Conservation (phyloP, 2,329 filamentous ascomycete genomes). For the Ophiostoma ulmi region DNA sequence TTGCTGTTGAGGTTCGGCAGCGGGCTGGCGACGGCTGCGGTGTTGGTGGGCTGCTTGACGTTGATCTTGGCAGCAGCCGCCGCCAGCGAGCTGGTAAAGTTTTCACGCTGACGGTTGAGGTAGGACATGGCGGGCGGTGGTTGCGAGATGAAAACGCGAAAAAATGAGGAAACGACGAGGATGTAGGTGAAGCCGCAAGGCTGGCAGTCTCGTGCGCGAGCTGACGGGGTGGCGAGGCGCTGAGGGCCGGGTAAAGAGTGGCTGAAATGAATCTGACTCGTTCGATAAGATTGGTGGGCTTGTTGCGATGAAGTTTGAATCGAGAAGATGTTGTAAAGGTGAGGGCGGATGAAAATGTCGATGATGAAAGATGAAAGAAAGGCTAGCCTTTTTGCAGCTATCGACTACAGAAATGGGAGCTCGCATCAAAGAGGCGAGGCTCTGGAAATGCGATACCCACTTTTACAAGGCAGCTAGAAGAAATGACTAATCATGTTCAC, state of each 20-base stretch:
- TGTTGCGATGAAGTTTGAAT: no score
- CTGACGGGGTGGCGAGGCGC: background rate
- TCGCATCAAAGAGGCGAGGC: slow-evolving; percentile 1
- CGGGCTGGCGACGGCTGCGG: slow-evolving; percentile 45
- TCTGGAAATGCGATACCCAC: background rate
- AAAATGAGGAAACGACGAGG: no score
- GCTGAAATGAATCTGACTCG: background rate
- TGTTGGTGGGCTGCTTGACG: slow-evolving; percentile 37
- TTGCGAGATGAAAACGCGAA: no score
- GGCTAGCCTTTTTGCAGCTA: slow-evolving; percentile 5
- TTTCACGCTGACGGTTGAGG: slow-evolving; percentile 60
- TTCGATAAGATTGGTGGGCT: no score
- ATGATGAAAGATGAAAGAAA: background rate
- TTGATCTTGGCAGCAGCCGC: slow-evolving; percentile 60
- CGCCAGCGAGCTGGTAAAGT: slow-evolving; percentile 57
- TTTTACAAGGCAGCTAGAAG: background rate
- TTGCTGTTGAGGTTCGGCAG: slow-evolving; percentile 53
- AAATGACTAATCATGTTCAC: background rate
- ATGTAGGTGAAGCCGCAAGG: background rate
- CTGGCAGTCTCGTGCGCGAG: background rate
- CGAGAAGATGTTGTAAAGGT: background rate
- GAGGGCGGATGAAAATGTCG: background rate
- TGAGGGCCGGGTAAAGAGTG: background rate
- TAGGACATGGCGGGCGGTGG: slow-evolving; percentile 41
- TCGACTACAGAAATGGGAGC: background rate